Conservation (phyloP, 2,329 filamentous ascomycete species). For the Venturia pyrina region DNA sequence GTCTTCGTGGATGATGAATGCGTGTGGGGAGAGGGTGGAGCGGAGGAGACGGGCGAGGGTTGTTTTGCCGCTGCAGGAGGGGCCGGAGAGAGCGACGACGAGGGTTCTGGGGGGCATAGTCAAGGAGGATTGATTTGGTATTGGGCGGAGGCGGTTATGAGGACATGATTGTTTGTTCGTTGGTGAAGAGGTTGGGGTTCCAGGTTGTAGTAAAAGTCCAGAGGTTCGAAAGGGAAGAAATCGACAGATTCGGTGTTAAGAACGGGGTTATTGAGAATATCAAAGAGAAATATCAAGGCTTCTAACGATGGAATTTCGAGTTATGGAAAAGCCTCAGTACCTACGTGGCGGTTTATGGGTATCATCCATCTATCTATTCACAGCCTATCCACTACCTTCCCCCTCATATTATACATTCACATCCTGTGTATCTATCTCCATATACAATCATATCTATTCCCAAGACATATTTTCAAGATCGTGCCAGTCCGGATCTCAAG, state of each 20-base stretch:
- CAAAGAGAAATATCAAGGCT: no score
- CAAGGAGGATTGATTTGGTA: neutral
- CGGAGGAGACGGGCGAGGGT: conserved; percentile 79
- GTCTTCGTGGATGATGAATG: conserved; percentile 86
- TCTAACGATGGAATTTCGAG: neutral
- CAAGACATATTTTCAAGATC: neutral
- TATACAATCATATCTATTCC: neutral
- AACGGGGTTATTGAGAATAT: no score
- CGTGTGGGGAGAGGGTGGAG: conserved; percentile 37
- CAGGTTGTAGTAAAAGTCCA: neutral
- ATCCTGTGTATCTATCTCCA: neutral
- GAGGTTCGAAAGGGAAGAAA: neutral
- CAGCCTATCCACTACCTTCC: neutral
- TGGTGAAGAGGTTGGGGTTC: neutral
- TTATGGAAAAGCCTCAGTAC: neutral
- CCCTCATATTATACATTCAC: neutral
- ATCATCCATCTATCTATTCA: neutral
- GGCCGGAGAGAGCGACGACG: conserved; percentile 75
- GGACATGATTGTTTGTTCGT: neutral
- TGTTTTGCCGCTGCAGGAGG: conserved; percentile 90
- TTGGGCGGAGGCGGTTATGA: neutral
- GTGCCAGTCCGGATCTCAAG: neutral
- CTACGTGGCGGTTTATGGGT: neutral
- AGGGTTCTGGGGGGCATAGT: conserved; percentile 30
- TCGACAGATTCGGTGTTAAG: no score